Percentiles rank a stretch among this genome's conserved stretches.
phyloP scores from a whole-genome alignment of 345 rosid genomes.

The Salix dunnii region DNA sequence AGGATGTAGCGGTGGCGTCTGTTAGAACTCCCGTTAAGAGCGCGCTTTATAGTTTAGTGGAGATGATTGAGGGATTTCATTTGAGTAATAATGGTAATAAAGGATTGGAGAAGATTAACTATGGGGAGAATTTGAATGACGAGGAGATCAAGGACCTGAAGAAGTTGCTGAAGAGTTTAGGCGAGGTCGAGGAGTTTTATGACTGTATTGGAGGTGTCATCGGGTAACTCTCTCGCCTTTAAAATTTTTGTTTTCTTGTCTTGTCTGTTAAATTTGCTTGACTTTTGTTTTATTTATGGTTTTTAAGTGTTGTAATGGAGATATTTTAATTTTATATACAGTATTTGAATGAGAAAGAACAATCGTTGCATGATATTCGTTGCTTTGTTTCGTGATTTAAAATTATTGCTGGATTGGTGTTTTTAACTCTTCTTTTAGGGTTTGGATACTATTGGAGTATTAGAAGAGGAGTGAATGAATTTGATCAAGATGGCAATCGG shows the following conservation, averaged over 20 bases:
- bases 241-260: too few species aligned
- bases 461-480: background rate
- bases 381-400: background rate
- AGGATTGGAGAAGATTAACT: conserved; percentile 21
- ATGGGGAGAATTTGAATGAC: conserved; percentile 28
- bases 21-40: conserved; percentile 50
- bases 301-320: background rate
- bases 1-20: conserved; percentile 30
- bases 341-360: too few species aligned
- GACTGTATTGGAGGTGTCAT: conserved; percentile 92
- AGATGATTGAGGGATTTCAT: conserved; percentile 76
- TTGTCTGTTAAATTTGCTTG: background rate
- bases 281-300: background rate
- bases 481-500: background rate
- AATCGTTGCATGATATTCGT: background rate
- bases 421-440: background rate
- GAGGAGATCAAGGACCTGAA: conserved; percentile 49
- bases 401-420: background rate
- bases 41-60: conserved; percentile 64
- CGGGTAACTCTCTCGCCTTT: conserved; percentile 44
- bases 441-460: background rate
- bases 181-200: conserved; percentile 68
- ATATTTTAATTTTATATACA: too few species aligned
- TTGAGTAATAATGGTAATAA: conserved; percentile 23
- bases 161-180: conserved; percentile 47